Evolutionary conservation across 192 early-diverging fungal species (phyloP).

Genomic region (Coemansia sp.): DNA sequence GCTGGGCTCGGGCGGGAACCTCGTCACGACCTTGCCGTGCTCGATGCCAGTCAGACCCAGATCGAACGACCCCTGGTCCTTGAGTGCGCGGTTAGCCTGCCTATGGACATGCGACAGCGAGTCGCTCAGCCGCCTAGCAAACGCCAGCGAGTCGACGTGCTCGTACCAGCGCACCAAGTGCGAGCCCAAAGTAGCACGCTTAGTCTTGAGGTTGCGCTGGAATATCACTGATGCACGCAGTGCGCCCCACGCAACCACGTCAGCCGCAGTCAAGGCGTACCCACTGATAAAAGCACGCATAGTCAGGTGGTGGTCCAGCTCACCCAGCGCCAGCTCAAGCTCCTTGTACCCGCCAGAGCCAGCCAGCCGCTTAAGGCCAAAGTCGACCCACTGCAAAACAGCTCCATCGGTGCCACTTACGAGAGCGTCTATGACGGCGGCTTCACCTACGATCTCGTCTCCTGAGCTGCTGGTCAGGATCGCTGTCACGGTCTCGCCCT

Average conservation of each 20-base stretch:
- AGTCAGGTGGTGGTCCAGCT: slow-evolving; percentile 81
- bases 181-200: slow-evolving; percentile 60
- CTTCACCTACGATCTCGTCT: slow-evolving; percentile 24
- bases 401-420: slow-evolving; percentile 35
- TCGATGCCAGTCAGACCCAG: slow-evolving; percentile 81
- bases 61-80: slow-evolving; percentile 93
- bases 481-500: slow-evolving; percentile 48
- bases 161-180: slow-evolving; percentile 84
- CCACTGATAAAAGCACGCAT: slow-evolving; percentile 83
- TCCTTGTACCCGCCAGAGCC: slow-evolving; percentile 68
- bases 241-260: slow-evolving; percentile 87
- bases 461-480: slow-evolving; percentile 17
- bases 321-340: slow-evolving; percentile 66
- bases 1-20: slow-evolving; percentile 98
- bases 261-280: slow-evolving; percentile 75
- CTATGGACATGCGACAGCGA: slow-evolving; percentile 7
- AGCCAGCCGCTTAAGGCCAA: slow-evolving; percentile 64
- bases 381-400: slow-evolving; percentile 71
- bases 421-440: slow-evolving; percentile 13
- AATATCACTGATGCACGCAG: slow-evolving; percentile 82
- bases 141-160: slow-evolving; percentile 66
- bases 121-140: slow-evolving; percentile 52
- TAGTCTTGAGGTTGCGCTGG: slow-evolving; percentile 74
- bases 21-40: slow-evolving; percentile 89
- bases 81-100: slow-evolving; percentile 26